Base-by-base conservation (phyloP, 805 yeast genomes). In the Metschnikowia similis region DNA sequence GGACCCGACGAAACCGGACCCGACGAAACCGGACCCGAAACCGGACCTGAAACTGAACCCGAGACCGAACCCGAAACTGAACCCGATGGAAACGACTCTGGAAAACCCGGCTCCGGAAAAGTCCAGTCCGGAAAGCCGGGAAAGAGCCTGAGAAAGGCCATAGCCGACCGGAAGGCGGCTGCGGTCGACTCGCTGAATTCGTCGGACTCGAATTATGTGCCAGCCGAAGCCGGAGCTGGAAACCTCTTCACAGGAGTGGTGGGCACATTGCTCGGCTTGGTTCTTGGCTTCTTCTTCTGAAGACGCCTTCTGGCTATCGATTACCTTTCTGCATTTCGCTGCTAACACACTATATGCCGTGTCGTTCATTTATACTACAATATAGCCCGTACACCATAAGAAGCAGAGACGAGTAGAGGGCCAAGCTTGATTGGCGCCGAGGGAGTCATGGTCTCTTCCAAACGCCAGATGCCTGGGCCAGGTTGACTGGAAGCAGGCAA, bases 231-330 rank as follows among this genome's bases (percentile, higher is more conserved):
- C n/a, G 31, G 48, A 17, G 45, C 50, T 14, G 44, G 48, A 3
- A 49, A 41, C 29, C 45, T 52, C 30, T 47, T 52, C 29, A 47
- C 34, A 6, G 53, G 53, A 7, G 26, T 49, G n/a, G 21, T 51
- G 11, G 55, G 55, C 29, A 51, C 55, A 13, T 40, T 38, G 13
- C 49, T 51, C 11, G 50, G 53, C 6, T 43, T 52, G n/a, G 38
- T 49, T 26, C 47, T 49, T 10, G 55, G 55, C 13, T 30, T 49
- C 37, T 44, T 54, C 28, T 35, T 52, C 35, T 54, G 45, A 39
- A 35, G 46, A 26, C 26, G 9, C 13, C 14, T 9, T 10, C 30
- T 42, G n/a, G 37, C 46, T 42, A 35, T 14, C 13, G 14, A 42
- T 34, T 27, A 13, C 11, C 31, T 34, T 5, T n/a, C 13, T 14